Evolutionary conservation across 2,329 filamentous ascomycete species (phyloP).

Genomic region (Exutisphaerella laricina): DNA sequence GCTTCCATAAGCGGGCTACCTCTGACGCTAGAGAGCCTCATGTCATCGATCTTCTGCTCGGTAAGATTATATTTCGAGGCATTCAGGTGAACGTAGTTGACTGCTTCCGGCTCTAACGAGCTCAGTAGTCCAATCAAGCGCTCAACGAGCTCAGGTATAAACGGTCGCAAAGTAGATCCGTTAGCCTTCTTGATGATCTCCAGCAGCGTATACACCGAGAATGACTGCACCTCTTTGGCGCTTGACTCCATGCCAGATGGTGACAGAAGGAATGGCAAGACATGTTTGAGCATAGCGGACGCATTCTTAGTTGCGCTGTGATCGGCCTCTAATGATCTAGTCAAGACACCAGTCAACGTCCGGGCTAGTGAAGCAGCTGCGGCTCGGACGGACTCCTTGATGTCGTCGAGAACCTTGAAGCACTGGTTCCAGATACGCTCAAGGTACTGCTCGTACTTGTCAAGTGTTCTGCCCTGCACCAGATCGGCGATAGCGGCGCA

Average conservation of each 20-base stretch:
- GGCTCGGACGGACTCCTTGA: conserved; percentile 80
- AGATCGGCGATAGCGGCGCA: conserved; percentile 86
- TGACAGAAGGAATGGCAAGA: conserved; percentile 85
- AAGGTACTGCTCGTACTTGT: conserved; percentile 74
- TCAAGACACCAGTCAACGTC: conserved; percentile 75
- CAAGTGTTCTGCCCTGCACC: conserved; percentile 66
- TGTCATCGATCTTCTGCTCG: conserved; percentile 82
- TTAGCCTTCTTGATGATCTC: conserved; percentile 83
- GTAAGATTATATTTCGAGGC: conserved; percentile 78
- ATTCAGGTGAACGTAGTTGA: conserved; percentile 91
- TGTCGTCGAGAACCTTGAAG: conserved; percentile 90
- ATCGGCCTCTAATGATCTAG: conserved; percentile 77
- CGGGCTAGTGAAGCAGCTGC: conserved; percentile 79
- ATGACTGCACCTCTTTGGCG: conserved; percentile 78
- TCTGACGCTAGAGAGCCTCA: conserved; percentile 74
- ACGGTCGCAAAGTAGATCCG: conserved; percentile 69
- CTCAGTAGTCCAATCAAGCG: conserved; percentile 77
- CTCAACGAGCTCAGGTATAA: conserved; percentile 74
- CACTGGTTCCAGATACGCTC: conserved; percentile 77
- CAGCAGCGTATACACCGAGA: conserved; percentile 73
- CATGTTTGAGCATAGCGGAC: conserved; percentile 73
- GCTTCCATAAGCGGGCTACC: conserved; percentile 87
- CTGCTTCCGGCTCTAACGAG: conserved; percentile 77
- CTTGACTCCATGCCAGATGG: conserved; percentile 83
- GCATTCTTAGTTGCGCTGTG: conserved; percentile 61